Evolutionary conservation across 2,329 filamentous ascomycete species (phyloP).

Genomic region (Hymenoscyphus albidus): DNA sequence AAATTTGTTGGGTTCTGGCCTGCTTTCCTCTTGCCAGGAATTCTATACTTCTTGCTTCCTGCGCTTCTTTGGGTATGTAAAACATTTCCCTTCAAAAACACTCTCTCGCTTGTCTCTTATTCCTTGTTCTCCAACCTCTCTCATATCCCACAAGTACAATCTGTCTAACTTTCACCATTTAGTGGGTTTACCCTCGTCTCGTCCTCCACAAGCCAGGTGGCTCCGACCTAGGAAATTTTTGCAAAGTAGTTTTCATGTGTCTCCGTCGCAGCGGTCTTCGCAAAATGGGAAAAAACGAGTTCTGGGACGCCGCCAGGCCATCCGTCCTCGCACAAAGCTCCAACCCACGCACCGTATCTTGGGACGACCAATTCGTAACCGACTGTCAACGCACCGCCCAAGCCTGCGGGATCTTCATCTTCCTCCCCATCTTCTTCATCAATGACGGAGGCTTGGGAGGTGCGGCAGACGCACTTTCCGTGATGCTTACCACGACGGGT

Average conservation of each 20-base stretch:
- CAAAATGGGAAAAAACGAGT: constrained; percentile 52
- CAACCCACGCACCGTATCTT: constrained; percentile 68
- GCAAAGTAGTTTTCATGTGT: constrained; percentile 22
- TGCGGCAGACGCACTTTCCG: constrained; percentile 47
- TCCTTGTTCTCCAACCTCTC: neutral
- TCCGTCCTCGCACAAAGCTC: constrained; percentile 52
- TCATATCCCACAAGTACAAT: neutral
- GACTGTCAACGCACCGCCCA: constrained; percentile 67
- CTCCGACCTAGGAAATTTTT: constrained; percentile 1
- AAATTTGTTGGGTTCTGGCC: constrained; percentile 49
- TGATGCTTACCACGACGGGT: constrained; percentile 62
- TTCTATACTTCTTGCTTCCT: constrained; percentile 60
- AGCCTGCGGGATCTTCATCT: constrained; percentile 64
- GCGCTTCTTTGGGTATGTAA: constrained; percentile 38
- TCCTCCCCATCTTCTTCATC: constrained; percentile 44
- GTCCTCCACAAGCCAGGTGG: constrained; percentile 39
- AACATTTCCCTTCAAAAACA: neutral
- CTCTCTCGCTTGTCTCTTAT: neutral
- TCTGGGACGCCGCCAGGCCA: constrained; percentile 68
- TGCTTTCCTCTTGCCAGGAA: constrained; percentile 47
- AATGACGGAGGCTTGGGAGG: constrained; percentile 45
- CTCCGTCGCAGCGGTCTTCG: constrained; percentile 57
- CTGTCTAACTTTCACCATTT: neutral
- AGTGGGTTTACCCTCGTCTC: constrained; percentile 39
- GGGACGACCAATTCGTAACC: constrained; percentile 78